phyloP scores from a whole-genome alignment of 352 stramenopile species.

The Phytopythium helicoides region DNA sequence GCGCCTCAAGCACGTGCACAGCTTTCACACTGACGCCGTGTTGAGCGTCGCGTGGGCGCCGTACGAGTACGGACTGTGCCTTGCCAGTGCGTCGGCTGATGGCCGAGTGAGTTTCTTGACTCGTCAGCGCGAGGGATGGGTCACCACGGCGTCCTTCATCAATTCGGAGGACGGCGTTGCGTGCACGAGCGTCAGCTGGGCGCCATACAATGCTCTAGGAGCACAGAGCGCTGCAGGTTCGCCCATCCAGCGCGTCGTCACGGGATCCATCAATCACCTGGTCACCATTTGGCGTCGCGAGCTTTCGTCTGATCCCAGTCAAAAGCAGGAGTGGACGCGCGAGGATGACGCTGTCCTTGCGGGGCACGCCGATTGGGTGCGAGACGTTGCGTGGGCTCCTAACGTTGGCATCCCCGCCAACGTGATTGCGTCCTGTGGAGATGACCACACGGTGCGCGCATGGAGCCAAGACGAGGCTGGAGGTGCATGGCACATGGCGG shows the following conservation, averaged over 20 bases:
- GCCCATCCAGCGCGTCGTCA: slow-evolving; percentile 67
- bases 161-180: slow-evolving; percentile 73
- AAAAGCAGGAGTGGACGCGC: slow-evolving; percentile 24
- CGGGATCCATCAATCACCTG: slow-evolving; percentile 59
- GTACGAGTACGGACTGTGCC: slow-evolving; percentile 85
- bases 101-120: slow-evolving; percentile 85
- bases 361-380: slow-evolving; percentile 82
- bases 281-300: slow-evolving; percentile 66
- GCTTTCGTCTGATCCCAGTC: slow-evolving; percentile 19
- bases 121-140: slow-evolving; percentile 77
- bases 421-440: slow-evolving; percentile 72
- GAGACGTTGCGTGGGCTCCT: slow-evolving; percentile 78
- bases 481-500: slow-evolving; percentile 57
- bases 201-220: slow-evolving; percentile 85
- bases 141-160: slow-evolving; percentile 69
- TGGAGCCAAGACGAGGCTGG: slow-evolving; percentile 73
- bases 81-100: slow-evolving; percentile 75
- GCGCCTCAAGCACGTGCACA: slow-evolving; percentile 74
- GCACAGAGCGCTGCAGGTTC: slow-evolving; percentile 61
- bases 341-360: slow-evolving; percentile 40
- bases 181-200: slow-evolving; percentile 83
- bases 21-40: slow-evolving; percentile 66
- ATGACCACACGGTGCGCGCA: slow-evolving; percentile 79
- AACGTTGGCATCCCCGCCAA: slow-evolving; percentile 85
- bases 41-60: slow-evolving; percentile 84